These are phyloP conservation scores for Pichia terricola DNA, from an alignment of 1,139 yeast species.

Conservation along the genomic window DNA sequence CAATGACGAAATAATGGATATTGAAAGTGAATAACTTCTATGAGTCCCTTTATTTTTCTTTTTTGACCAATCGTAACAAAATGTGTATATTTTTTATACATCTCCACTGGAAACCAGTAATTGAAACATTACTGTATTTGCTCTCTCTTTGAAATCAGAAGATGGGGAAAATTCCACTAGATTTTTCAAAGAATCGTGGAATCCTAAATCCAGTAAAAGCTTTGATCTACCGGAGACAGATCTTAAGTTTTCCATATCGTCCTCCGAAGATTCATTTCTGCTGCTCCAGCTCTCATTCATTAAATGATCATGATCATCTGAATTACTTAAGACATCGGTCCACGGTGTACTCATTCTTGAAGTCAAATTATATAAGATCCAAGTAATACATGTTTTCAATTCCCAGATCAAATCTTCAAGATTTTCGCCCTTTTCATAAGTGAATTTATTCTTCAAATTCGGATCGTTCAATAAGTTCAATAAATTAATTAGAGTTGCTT, in stretches of 20 bases:
- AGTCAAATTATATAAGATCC: constrained; percentile 51
- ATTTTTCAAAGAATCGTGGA: constrained; percentile 27
- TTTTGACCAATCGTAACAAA: neutral
- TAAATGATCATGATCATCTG: constrained; percentile 9
- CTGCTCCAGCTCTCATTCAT: neutral
- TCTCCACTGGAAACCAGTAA: constrained; percentile 13
- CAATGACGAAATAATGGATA: constrained; percentile 44
- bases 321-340: neutral
- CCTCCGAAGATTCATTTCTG: neutral
- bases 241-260: neutral
- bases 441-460: no score
- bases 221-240: constrained; percentile 19
- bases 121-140: constrained; percentile 36
- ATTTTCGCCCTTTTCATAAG: neutral
- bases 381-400: constrained; percentile 44
- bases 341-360: neutral
- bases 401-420: constrained; percentile 32
- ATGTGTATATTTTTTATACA: neutral
- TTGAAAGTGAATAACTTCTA: constrained; percentile 42
- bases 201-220: constrained; percentile 31
- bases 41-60: neutral
- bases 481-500: constrained; percentile 32
- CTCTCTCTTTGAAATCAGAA: constrained; percentile 40
- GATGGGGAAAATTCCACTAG: constrained; percentile 25
- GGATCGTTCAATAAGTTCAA: constrained; percentile 12